Base-by-base conservation (phyloP, 2,329 filamentous ascomycete genomes). In the Hirsutella rhossiliensis region DNA sequence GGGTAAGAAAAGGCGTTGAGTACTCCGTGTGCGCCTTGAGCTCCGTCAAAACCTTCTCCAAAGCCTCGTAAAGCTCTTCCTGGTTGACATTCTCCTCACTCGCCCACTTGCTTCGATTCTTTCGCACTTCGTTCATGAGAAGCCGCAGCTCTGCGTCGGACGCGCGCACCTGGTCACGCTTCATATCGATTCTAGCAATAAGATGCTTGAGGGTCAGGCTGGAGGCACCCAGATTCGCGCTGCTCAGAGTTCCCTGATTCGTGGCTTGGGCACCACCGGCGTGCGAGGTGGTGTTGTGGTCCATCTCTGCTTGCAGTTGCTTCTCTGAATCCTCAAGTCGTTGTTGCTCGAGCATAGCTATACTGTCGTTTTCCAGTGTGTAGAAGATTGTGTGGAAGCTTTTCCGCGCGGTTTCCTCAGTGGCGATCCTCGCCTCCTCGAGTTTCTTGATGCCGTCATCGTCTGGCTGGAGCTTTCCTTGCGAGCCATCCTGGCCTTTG, bases 21-120 rank as follows among this genome's bases (percentile, higher is more conserved):
- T 96, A 94, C 62, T 98, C 92, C 2, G 88, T 95, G 68, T 94
- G 89, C 31, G 92, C 92, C 64, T 97, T 97, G 45, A 98, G 78
- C 62, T 97, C 90, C 57, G 89, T 94, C 56, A 98, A 73, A 43
- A 98, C 92, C 67, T 97, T 97, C 62, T 98, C 92, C 13, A 92
- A 74, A 11, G 92, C 87, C 67, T 98, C 92, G 60, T 98, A 98
- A 6, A 98, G 73, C 64, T 98, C 92, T 63, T 98, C 92, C 64
- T 98, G 92, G 47, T 92, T 90, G 48, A 98, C 84, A 53, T 94
- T 92, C 54, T 98, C 92, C 63, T 97, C 92, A 61, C 85, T 97
- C 4, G 92, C 90, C 92, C 92, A 98, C 66, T 98, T 98, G 64
- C 90, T 97, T 56, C 92, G 76, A 55, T 97, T 97, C 64, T 97